Evolutionary conservation across 306 rosid species (phyloP).

Genomic region (Vigna unguiculata): DNA sequence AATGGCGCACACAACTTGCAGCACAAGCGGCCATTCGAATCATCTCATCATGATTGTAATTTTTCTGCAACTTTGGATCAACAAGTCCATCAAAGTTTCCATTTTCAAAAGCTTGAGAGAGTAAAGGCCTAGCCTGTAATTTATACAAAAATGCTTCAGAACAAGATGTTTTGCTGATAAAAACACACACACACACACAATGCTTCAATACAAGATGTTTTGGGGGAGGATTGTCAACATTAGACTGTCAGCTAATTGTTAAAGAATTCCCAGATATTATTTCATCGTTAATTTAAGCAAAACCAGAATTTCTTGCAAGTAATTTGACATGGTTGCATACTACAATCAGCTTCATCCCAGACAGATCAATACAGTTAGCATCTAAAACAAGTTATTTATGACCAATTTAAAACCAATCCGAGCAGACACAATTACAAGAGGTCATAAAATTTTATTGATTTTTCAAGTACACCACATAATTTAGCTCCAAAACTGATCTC

Average conservation of each 20-base stretch:
- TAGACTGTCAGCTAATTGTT: background rate
- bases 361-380: slow-evolving; percentile 8
- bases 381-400: background rate
- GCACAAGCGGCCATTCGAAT: slow-evolving; percentile 63
- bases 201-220: background rate
- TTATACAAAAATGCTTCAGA: slow-evolving; percentile 7
- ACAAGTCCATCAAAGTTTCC: slow-evolving; percentile 56
- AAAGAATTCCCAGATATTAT: background rate
- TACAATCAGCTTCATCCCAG: slow-evolving; percentile 8
- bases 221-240: background rate
- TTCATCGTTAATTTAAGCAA: slow-evolving; percentile 18
- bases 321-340: slow-evolving; percentile 1
- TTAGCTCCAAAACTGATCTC: slow-evolving; percentile 4
- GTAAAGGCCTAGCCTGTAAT: slow-evolving; percentile 79
- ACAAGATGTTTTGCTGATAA: background rate
- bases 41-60: slow-evolving; percentile 59
- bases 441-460: background rate
- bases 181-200: background rate
- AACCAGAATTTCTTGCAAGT: background rate
- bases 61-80: slow-evolving; percentile 58
- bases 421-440: background rate
- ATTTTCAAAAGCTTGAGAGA: slow-evolving; percentile 56
- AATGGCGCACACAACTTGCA: slow-evolving; percentile 63
- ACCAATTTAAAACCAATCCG: background rate
- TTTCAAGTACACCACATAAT: background rate